Evolutionary conservation across 306 rosid species (phyloP), one percentile per base, ranked within the genome.

Genomic region (Oxytropis ochrocephala): DNA sequence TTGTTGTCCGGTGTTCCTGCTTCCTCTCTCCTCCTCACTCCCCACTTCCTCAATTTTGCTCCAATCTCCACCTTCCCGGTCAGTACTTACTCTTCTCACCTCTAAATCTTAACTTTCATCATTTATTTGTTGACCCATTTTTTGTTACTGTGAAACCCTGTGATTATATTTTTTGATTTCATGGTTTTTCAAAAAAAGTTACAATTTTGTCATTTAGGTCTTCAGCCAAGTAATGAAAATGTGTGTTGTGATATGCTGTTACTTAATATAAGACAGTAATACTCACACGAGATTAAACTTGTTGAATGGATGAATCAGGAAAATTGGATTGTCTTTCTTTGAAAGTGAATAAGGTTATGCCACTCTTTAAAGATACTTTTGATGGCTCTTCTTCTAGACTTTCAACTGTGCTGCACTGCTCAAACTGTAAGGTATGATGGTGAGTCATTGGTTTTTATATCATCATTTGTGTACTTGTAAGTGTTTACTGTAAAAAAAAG

Each of bases 361-460:
- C 84, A 6, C 73, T 62, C 36, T 55, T 59, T 29, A 75, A 78
- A 65, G 80, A 72, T 11, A 27, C 39, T 8, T 13, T 56, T 41
- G 18, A 58, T 59, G 70, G 42, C 13, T 60, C 84, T 54, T 60
- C 84, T 54, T 39, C 49, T 49, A 74, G 79, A 70, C 61, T 41
- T 39, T 29, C 62, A 41, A 71, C 30, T 61, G 1, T 75, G 75
- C 74, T 72, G 63, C 78, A 80, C 16, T 67, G 71, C 68, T 36
- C 83, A 75, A 87, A 86, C 64, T 79, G 86, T 87, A 92, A 89
- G 95, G 97, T 94, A 87, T 67, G 95, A 84, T 81, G 95, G 95
- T 85, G 95, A 89, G 95, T 87, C 77, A 66, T 67, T 11, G 47
- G n/a, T 41, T 62, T 7, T 24, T 64, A 27, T 24, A 11, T 5